Percentiles rank a stretch among this genome's conserved stretches.
Conservation (phyloP, 140 eudicot species). For the Ambrosia hybrid region DNA sequence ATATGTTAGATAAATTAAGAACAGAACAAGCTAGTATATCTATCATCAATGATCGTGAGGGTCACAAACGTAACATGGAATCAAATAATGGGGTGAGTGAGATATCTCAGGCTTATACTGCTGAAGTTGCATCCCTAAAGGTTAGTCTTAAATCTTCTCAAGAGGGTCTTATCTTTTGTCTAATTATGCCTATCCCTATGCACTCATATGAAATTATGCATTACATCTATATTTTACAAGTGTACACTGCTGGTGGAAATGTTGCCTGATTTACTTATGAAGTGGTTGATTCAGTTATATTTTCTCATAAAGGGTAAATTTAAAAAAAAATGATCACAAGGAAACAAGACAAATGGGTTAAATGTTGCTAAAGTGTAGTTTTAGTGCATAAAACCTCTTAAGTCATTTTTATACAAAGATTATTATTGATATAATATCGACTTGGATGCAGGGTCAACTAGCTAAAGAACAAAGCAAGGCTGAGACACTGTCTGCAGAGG, state of each 20-base stretch:
- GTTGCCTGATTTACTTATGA: too few species aligned
- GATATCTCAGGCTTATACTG: conserved; percentile 35
- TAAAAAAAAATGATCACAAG: too few species aligned
- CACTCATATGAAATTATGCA: not conserved
- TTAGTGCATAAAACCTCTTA: not conserved
- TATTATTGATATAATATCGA: conserved; percentile 1
- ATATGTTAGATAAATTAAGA: conserved; percentile 66
- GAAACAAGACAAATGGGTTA: too few species aligned
- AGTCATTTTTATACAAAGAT: not conserved
- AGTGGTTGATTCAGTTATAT: conserved; percentile 2
- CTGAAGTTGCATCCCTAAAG: conserved; percentile 68
- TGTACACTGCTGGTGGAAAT: too few species aligned
- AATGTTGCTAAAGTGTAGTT: not conserved
- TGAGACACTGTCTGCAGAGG: conserved; percentile 86
- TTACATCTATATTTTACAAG: not conserved
- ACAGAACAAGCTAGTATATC: conserved; percentile 54
- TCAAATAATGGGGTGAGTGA: conserved; percentile 35
- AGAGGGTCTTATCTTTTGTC: conserved; percentile 5
- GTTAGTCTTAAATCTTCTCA: conserved; percentile 37
- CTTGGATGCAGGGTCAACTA: conserved; percentile 56
- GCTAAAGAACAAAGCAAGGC: conserved; percentile 91
- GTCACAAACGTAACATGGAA: conserved; percentile 18
- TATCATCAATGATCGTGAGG: conserved; percentile 27
- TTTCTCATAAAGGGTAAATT: too few species aligned
- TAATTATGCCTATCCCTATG: not conserved